Conservation (phyloP, 2,329 filamentous ascomycete genomes). For the Microascus cirrosus region DNA sequence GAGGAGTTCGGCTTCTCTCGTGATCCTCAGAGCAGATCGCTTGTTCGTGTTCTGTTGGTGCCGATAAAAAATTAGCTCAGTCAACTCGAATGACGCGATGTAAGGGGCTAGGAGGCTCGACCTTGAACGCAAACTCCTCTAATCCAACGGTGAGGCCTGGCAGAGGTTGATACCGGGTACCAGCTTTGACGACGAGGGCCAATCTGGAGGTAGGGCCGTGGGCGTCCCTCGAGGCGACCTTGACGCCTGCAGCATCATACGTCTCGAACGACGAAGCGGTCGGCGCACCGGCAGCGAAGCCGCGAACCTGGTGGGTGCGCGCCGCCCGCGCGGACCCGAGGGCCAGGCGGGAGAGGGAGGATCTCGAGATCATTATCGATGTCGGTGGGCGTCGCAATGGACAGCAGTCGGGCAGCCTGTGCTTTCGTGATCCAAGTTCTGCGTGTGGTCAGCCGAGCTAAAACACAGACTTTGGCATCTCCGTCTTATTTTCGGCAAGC, state of each 20-base stretch:
- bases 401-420: slow-evolving; percentile 21
- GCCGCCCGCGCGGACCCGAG: slow-evolving; percentile 47
- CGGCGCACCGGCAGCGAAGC: slow-evolving; percentile 47
- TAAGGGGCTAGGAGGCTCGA: slow-evolving; percentile 18
- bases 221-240: slow-evolving; percentile 84
- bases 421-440: slow-evolving; percentile 5
- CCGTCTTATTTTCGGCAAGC: slow-evolving; percentile 6
- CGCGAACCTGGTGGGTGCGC: slow-evolving; percentile 36
- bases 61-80: slow-evolving; percentile 35
- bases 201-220: slow-evolving; percentile 83
- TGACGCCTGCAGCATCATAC: slow-evolving; percentile 76
- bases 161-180: slow-evolving; percentile 81
- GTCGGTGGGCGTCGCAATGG: slow-evolving; percentile 44
- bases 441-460: slow-evolving; percentile 4
- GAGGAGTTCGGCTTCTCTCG: slow-evolving; percentile 88
- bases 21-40: slow-evolving; percentile 85
- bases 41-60: slow-evolving; percentile 62
- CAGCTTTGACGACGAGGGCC: slow-evolving; percentile 85
- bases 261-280: slow-evolving; percentile 77
- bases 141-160: slow-evolving; percentile 85
- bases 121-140: slow-evolving; percentile 97
- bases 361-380: slow-evolving; percentile 52
- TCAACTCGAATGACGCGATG: background rate
- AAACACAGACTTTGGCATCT: slow-evolving; percentile 4
- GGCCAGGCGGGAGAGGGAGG: slow-evolving; percentile 48